Conservation (phyloP, 352 stramenopile genomes). For the Phytopythium oedochilum region DNA sequence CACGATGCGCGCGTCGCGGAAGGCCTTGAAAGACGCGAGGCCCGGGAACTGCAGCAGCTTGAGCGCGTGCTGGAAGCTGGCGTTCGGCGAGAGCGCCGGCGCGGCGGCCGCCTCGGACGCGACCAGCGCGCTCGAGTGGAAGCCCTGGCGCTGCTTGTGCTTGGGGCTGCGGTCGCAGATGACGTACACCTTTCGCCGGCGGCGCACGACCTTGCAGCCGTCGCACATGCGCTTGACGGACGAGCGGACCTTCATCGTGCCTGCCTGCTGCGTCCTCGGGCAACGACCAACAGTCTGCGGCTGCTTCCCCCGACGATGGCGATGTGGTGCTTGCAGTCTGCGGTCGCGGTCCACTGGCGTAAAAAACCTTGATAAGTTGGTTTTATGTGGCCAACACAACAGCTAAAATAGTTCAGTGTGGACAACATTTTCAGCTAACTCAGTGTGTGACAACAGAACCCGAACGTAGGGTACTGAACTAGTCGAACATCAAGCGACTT, state of each 20-base stretch:
- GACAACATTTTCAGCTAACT: too few relatives aligned
- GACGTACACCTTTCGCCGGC: slow-evolving; percentile 85
- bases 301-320: neutral
- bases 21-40: slow-evolving; percentile 69
- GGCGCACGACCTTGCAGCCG: slow-evolving; percentile 88
- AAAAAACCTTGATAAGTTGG: too few relatives aligned
- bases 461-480: too few relatives aligned
- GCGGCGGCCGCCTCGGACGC: slow-evolving; percentile 13
- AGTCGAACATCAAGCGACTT: too few relatives aligned
- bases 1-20: slow-evolving; percentile 64
- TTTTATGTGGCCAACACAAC: too few relatives aligned
- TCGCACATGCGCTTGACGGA: slow-evolving; percentile 91
- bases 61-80: slow-evolving; percentile 90
- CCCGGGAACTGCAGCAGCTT: slow-evolving; percentile 93
- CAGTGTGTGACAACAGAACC: too few relatives aligned
- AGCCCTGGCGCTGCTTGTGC: slow-evolving; percentile 93
- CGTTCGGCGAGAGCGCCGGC: slow-evolving; percentile 76
- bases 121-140: slow-evolving; percentile 68
- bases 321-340: neutral
- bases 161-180: slow-evolving; percentile 90
- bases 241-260: slow-evolving; percentile 88
- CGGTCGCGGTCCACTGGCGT: neutral
- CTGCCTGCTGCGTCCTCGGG: neutral
- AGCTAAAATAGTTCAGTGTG: too few relatives aligned
- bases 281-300: too few relatives aligned